Percentiles rank a stretch among this genome's conserved stretches.
Conservation (phyloP, 495 filamentous ascomycete genomes). For the Penicillium coffeae region DNA sequence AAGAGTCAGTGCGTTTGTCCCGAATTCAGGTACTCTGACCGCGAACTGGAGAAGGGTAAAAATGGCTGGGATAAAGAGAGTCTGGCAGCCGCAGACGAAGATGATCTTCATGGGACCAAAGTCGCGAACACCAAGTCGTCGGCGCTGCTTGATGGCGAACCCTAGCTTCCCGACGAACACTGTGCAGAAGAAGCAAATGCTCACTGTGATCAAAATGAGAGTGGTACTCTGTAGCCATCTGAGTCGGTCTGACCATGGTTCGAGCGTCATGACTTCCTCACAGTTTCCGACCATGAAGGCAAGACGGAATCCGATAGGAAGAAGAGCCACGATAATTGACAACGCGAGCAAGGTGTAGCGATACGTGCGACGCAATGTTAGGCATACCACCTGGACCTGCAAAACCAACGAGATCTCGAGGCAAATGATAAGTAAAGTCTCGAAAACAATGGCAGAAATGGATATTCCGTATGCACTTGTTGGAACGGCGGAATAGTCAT, state of each 20-base stretch:
- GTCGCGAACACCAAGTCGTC: constrained; percentile 51
- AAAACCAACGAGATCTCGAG: constrained; percentile 65
- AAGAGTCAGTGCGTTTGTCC: constrained; percentile 59
- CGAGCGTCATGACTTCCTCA: constrained; percentile 41
- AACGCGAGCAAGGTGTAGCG: constrained; percentile 40
- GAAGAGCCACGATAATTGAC: constrained; percentile 50
- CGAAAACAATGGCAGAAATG: constrained; percentile 50
- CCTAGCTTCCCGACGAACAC: constrained; percentile 71
- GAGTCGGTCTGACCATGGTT: constrained; percentile 2
- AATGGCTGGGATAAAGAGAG: constrained; percentile 75
- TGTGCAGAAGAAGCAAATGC: constrained; percentile 71
- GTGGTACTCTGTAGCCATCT: constrained; percentile 49
- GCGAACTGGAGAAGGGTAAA: constrained; percentile 65
- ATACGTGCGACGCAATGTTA: constrained; percentile 41
- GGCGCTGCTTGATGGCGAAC: constrained; percentile 54
- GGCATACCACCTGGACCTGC: constrained; percentile 65
- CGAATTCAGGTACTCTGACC: constrained; percentile 51
- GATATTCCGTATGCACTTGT: constrained; percentile 44
- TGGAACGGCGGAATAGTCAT: constrained; percentile 53
- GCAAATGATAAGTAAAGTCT: constrained; percentile 54
- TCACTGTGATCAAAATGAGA: constrained; percentile 55
- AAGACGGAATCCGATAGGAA: constrained; percentile 58
- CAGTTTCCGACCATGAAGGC: constrained; percentile 55
- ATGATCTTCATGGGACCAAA: constrained; percentile 69
- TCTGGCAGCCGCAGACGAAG: constrained; percentile 72